phyloP scores from a whole-genome alignment of 2,329 filamentous ascomycete species.

The Zasmidium angulare region DNA sequence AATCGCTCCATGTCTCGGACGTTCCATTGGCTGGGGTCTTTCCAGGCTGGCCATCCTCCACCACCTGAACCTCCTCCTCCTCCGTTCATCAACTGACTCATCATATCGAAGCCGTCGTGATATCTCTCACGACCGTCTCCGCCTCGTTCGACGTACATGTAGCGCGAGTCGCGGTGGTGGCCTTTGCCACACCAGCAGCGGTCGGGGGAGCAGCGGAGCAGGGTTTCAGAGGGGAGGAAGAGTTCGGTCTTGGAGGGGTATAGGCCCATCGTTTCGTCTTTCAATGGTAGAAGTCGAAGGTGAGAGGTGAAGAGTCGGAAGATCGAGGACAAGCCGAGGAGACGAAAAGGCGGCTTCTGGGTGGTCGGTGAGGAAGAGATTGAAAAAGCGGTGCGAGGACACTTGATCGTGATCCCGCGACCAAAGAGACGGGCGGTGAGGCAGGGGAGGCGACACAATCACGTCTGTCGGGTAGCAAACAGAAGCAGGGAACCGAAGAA shows the following conservation, averaged over 20 bases:
- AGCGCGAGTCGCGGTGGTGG: constrained; percentile 21
- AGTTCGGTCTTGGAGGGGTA: constrained; percentile 25
- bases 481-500: not conserved
- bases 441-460: not conserved
- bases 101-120: constrained; percentile 26
- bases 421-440: not conserved
- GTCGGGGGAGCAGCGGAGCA: constrained; percentile 24
- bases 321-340: not conserved
- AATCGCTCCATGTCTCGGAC: constrained; percentile 29
- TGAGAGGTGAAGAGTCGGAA: not conserved
- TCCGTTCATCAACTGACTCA: constrained; percentile 18
- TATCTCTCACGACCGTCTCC: constrained; percentile 25
- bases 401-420: not conserved
- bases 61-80: constrained; percentile 6
- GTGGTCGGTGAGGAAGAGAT: not conserved
- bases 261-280: constrained; percentile 26
- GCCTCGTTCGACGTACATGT: constrained; percentile 29
- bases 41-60: constrained; percentile 15
- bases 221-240: constrained; percentile 26
- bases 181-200: constrained; percentile 23
- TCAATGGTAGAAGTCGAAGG: not conserved
- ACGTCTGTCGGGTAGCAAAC: constrained; percentile 2
- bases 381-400: not conserved
- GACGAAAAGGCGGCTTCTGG: not conserved
- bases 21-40: constrained; percentile 23